Evolutionary conservation across 2,329 filamentous ascomycete species (phyloP), one percentile per base, ranked within the genome.

Genomic region (Claviceps africana): DNA sequence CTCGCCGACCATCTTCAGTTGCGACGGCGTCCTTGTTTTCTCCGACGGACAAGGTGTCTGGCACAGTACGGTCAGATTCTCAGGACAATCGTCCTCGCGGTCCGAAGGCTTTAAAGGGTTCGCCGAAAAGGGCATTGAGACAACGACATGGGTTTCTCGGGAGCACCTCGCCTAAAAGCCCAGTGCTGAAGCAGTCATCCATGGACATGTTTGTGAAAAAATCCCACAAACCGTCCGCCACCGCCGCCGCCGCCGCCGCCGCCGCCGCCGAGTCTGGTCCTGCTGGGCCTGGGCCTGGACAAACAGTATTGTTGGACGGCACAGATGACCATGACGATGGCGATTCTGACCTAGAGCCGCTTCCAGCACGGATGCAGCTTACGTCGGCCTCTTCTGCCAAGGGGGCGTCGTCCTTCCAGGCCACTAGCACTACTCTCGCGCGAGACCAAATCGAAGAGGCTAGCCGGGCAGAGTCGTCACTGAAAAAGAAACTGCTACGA

Each of bases 401-500:
- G 21, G 21, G 11, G 3, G n/a, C 13, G 28, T 31, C 21, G 21
- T 37, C 28, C 1, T 13, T 21, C 1, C 10, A 50, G 19, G 3
- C 25, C 15, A 35, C 39, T 8, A 25, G 11, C 22, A n/a, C 11
- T 21, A 10, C 43, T n/a, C 4, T 22, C 15, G n/a, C 25, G 53
- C 40, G 25, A 48, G n/a, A 17, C 54, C 28, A 61, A 40, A 37
- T 11, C 2, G 13, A 21, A 15, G 19, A 28, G 37, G 7, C 28
- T 25, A 5, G 30, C 11, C 21, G 47, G 47, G 31, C 47, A 40
- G 10, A 51, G 3, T 56, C 58, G 8, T 33, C 44, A n/a, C 13
- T 53, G 53, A 65, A 60, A 58, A 73, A 70, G 55, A 72, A 67
- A 54, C 54, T 72, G 13, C 64, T 70, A 54, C 57, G 70, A 37